Base-by-base conservation (phyloP, 441 rosid genomes). In the Euphorbia celastroides region DNA sequence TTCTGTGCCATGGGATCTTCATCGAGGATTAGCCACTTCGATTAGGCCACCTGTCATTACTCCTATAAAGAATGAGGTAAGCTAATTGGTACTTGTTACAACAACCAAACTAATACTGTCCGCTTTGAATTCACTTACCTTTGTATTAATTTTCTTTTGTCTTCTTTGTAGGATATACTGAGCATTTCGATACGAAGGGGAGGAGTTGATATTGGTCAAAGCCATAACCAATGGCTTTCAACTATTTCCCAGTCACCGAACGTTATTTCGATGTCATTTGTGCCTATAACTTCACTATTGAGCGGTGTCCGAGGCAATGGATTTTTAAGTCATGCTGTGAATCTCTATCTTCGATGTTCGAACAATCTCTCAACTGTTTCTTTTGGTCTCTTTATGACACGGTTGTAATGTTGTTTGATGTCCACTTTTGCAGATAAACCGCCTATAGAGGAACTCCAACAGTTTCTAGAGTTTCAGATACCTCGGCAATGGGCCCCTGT, bases 401-500 rank as follows among this genome's bases (percentile, higher is more conserved):
- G 1, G 38, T 5, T 59, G 20, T 65, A 20, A 65, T 22, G 26
- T 26, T 51, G 26, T 50, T 31, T n/a, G 41, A 64, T 64, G 44
- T 32, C 16, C 1, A 36, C 23, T 28, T 25, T 46, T 81, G 79
- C 86, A 93, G 99, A 91, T 65, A 91, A 91, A 74, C 99, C 99
- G 41, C 90, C 75, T 0, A 88, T 89, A 72, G 99, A 93, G 79
- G 99, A 93, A 65, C 87, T 93, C 57, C 86, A 86, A 48, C 92
- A 86, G 64, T 93, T 93, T 80, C 84, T 91, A 17, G 99, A 93
- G 75, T 89, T 93, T 78, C 97, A 91, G 71, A 78, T 93, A 67
- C 96, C 96, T 67, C 87, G 97, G 72, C 89, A 86, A 68, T 93
- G 99, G 99, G 97, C 97, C 67, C 96, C 97, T 0, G 82, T 85